Conservation (phyloP, 2,329 filamentous ascomycete genomes). For the Alternaria brassicae region DNA sequence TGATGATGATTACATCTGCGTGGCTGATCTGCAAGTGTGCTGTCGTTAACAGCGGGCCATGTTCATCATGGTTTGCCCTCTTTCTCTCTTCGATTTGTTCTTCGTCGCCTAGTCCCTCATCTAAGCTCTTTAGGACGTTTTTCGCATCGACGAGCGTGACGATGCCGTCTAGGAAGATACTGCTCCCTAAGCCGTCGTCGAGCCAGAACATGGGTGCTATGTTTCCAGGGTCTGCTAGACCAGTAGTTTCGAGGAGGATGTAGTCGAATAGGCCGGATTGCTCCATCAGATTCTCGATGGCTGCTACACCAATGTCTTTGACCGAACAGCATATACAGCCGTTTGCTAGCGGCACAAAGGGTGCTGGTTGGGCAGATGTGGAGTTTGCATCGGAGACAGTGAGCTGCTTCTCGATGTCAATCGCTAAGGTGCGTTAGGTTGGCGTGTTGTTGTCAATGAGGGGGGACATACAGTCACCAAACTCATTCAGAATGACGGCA, state of each 20-base stretch:
- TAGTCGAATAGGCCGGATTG: slow-evolving; percentile 95
- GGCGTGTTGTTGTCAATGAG: neutral
- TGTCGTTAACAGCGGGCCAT: slow-evolving; percentile 80
- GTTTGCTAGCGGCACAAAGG: slow-evolving; percentile 92
- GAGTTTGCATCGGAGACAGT: slow-evolving; percentile 70
- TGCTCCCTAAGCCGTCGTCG: slow-evolving; percentile 92
- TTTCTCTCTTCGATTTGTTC: slow-evolving; percentile 58
- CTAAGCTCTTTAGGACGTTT: slow-evolving; percentile 82
- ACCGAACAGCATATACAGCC: slow-evolving; percentile 98
- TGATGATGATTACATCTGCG: slow-evolving; percentile 92
- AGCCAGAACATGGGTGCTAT: slow-evolving; percentile 97
- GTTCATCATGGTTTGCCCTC: slow-evolving; percentile 55
- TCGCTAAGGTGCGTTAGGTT: slow-evolving; percentile 59
- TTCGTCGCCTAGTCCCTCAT: slow-evolving; percentile 63
- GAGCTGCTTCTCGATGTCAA: slow-evolving; percentile 94
- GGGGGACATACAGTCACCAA: slow-evolving; percentile 38
- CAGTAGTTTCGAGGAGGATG: slow-evolving; percentile 95
- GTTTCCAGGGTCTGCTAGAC: slow-evolving; percentile 93
- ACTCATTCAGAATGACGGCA: slow-evolving; percentile 91
- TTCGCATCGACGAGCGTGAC: slow-evolving; percentile 95
- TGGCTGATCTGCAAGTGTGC: slow-evolving; percentile 97
- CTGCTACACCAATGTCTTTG: slow-evolving; percentile 93
- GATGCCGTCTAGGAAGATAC: slow-evolving; percentile 95
- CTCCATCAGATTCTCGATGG: slow-evolving; percentile 95
- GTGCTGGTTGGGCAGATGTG: slow-evolving; percentile 38